Percentiles rank a stretch among this genome's conserved stretches.
Evolutionary conservation across 768 basidiomycete genomes (phyloP).

Genomic region (Naematelia aurantialba): DNA sequence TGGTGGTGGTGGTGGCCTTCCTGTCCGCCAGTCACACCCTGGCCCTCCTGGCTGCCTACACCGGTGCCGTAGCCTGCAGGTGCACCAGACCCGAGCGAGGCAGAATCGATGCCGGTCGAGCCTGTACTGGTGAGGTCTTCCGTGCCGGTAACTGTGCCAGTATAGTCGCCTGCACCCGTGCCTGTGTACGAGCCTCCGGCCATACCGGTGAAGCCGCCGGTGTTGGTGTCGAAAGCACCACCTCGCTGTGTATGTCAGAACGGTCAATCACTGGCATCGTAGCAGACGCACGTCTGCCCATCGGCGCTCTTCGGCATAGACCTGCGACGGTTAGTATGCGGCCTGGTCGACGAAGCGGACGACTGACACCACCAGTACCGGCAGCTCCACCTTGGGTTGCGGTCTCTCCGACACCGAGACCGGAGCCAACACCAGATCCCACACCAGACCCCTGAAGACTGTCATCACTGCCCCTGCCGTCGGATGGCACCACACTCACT

Average conservation of each 20-base stretch:
- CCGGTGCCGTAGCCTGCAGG: neutral
- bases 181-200: neutral
- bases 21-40: neutral
- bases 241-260: neutral
- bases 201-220: slow-evolving; percentile 2
- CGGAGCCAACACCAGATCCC: neutral
- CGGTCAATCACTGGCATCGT: neutral
- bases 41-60: neutral
- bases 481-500: too few species aligned
- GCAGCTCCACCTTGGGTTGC: slow-evolving; percentile 8
- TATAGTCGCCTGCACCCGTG: slow-evolving; percentile 9
- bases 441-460: too few species aligned
- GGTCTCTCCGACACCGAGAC: neutral
- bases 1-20: slow-evolving; percentile 8
- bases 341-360: neutral
- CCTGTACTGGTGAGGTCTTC: neutral
- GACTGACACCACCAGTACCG: slow-evolving; percentile 1
- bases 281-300: neutral
- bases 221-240: neutral
- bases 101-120: slow-evolving; percentile 7
- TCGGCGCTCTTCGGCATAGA: neutral
- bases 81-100: slow-evolving; percentile 5
- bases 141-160: too few species aligned
- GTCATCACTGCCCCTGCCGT: too few species aligned
- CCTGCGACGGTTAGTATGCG: neutral